These are phyloP conservation scores for Fusarium lateritium DNA, from an alignment of 2,329 filamentous ascomycete genomes.

Conservation along the genomic window DNA sequence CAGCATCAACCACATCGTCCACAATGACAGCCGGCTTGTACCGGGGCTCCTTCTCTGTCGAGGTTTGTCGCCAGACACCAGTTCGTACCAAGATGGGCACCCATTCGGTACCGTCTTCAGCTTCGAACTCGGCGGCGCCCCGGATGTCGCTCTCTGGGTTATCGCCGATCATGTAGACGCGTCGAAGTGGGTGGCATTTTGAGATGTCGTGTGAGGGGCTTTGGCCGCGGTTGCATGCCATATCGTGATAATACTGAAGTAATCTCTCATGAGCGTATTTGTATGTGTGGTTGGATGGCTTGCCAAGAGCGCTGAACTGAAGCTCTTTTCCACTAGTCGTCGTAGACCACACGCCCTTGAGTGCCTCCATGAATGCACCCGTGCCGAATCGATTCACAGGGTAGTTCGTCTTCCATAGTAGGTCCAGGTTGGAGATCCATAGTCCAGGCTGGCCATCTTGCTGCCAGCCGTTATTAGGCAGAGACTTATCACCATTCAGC, in stretches of 20 bases:
- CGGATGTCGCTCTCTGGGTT: constrained; percentile 92
- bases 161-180: constrained; percentile 95
- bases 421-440: constrained; percentile 91
- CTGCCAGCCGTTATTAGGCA: constrained; percentile 85
- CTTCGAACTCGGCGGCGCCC: constrained; percentile 84
- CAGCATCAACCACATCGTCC: constrained; percentile 82
- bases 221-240: constrained; percentile 40
- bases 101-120: constrained; percentile 80
- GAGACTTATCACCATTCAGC: constrained; percentile 75
- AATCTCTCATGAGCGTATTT: constrained; percentile 82
- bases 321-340: constrained; percentile 76
- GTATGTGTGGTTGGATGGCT: constrained; percentile 85
- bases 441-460: constrained; percentile 84
- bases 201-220: constrained; percentile 25
- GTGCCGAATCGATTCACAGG: constrained; percentile 90
- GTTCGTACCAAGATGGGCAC: constrained; percentile 82
- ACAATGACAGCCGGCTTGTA: constrained; percentile 76
- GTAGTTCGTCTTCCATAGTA: constrained; percentile 90
- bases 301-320: constrained; percentile 80
- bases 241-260: constrained; percentile 63
- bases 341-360: constrained; percentile 84
- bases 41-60: constrained; percentile 64
- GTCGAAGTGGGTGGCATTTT: constrained; percentile 68
- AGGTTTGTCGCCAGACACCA: constrained; percentile 75
- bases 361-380: constrained; percentile 87